Percentiles rank a stretch among this genome's conserved stretches.
Evolutionary conservation across 768 basidiomycete genomes (phyloP).

Genomic region (Termitomyces sp.): DNA sequence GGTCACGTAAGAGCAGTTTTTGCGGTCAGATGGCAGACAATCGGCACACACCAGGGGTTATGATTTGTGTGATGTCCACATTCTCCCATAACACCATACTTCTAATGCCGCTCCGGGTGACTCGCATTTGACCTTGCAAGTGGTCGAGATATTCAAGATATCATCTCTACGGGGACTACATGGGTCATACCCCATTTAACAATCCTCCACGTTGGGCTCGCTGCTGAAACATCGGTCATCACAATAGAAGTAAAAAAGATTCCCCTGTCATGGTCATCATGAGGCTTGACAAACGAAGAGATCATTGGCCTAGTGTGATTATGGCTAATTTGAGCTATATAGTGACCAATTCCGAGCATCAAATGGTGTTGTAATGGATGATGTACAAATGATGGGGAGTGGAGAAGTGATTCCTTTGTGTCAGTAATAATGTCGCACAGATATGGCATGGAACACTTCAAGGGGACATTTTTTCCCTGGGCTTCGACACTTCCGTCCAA

Average conservation of each 20-base stretch:
- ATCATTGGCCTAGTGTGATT: constrained; percentile 46
- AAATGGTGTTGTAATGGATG: constrained; percentile 10
- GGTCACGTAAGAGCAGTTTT: constrained; percentile 32
- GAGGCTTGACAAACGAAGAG: constrained; percentile 48
- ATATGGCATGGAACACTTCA: constrained; percentile 44
- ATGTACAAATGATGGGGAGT: constrained; percentile 29
- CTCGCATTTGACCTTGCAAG: constrained; percentile 38
- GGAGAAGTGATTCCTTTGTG: constrained; percentile 32
- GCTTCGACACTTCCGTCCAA: constrained; percentile 31
- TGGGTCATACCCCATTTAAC: constrained; percentile 23
- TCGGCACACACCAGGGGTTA: constrained; percentile 10
- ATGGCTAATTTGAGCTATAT: constrained; percentile 31
- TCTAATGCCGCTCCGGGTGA: constrained; percentile 23
- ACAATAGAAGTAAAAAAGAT: constrained; percentile 35
- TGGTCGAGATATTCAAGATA: constrained; percentile 30
- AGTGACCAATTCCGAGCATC: background rate
- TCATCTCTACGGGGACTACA: constrained; percentile 26
- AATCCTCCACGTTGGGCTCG: constrained; percentile 36
- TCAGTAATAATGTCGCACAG: constrained; percentile 37
- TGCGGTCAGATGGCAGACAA: constrained; percentile 27
- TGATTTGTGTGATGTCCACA: constrained; percentile 29
- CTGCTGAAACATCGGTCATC: constrained; percentile 47
- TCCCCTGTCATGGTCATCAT: constrained; percentile 43
- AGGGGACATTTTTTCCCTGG: constrained; percentile 38
- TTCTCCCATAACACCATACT: constrained; percentile 34